A percentile compares a stretch with the other conserved stretches of the same genome.
These are phyloP conservation scores for Colletotrichum shisoi DNA, from an alignment of 2,329 filamentous ascomycete genomes.

Conservation along the genomic window DNA sequence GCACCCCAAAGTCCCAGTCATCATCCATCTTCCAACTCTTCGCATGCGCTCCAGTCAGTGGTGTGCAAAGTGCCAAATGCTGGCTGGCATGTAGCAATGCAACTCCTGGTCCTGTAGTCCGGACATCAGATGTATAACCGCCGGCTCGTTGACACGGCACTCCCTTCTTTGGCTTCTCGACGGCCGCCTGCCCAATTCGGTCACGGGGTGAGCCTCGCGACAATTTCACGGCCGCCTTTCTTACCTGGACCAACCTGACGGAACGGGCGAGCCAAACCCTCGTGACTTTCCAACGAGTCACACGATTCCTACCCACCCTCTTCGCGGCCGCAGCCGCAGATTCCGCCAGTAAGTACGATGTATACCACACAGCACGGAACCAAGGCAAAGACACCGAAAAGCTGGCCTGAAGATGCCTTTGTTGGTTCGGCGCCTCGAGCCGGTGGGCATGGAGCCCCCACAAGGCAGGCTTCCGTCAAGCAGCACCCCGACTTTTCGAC, in stretches of 20 bases:
- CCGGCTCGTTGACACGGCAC: constrained; percentile 2
- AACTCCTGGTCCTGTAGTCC: too few relatives aligned
- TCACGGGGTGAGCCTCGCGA: constrained; percentile 26
- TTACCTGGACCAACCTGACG: constrained; percentile 23
- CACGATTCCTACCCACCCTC: constrained; percentile 13
- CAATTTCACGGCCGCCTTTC: constrained; percentile 26
- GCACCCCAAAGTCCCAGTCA: not conserved
- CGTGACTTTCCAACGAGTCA: constrained; percentile 29
- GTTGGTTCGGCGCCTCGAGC: constrained; percentile 5
- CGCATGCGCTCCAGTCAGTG: not conserved
- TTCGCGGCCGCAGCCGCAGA: constrained; percentile 22
- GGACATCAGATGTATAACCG: not conserved
- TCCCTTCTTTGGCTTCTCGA: constrained; percentile 7
- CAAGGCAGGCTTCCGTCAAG: not conserved
- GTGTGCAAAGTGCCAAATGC: not conserved
- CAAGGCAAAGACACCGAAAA: constrained; percentile 22
- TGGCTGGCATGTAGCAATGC: not conserved
- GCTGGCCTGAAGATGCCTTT: not conserved
- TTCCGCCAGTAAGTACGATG: not conserved
- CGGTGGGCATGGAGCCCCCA: not conserved
- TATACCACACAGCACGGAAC: constrained; percentile 3
- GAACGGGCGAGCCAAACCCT: constrained; percentile 28
- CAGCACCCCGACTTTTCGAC: constrained; percentile 13
- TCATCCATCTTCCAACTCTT: not conserved
- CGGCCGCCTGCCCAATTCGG: constrained; percentile 16